Evolutionary conservation across 2,329 filamentous ascomycete species (phyloP), one percentile per base, ranked within the genome.

Genomic region (Aspergillus sp.): DNA sequence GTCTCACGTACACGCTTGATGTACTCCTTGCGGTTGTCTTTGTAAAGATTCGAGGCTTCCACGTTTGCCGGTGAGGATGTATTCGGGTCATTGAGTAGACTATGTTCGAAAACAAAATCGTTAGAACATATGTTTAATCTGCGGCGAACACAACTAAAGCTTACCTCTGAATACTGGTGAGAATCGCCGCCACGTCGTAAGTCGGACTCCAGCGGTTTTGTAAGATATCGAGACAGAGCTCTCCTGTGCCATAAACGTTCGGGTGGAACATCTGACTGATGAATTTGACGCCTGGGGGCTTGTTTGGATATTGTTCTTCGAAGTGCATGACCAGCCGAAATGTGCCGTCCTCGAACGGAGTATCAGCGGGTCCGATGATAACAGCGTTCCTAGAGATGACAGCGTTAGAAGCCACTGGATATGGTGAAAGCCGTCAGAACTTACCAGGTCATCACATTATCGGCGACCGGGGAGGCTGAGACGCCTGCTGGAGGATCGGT

Each of bases 251-350:
- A 74, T 99, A 99, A 57, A 99, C 95, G 72, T 99, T 99, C 17
- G 95, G 95, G 70, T 99, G 95, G 77, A 99, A 99, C 95, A 99
- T 99, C 75, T 95, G 87, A 76, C 91, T 96, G 74, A 99, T 96
- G 75, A 99, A 99, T 73, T 98, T 98, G 78, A 98, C 95, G 34
- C 92, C 90, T 0, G 95, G 95, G 5, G 95, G 95, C 75, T 98
- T 98, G 79, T 98, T 99, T 30, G 95, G 95, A 70, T 99, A 99
- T 71, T 96, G 93, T 76, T 99, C 95, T 73, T 98, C 95, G 68
- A 99, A 99, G 73, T 97, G 92, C 93, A 99, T 98, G 51, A 98
- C 93, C 11, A 99, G 87, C 65, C 93, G 85, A 75, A 99, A 99
- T 20, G 95, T 99, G 62, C 95, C 95, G 75, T 99, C 95, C 77